Conservation (phyloP, 2,329 filamentous ascomycete species). For the Talaromyces piceae region DNA sequence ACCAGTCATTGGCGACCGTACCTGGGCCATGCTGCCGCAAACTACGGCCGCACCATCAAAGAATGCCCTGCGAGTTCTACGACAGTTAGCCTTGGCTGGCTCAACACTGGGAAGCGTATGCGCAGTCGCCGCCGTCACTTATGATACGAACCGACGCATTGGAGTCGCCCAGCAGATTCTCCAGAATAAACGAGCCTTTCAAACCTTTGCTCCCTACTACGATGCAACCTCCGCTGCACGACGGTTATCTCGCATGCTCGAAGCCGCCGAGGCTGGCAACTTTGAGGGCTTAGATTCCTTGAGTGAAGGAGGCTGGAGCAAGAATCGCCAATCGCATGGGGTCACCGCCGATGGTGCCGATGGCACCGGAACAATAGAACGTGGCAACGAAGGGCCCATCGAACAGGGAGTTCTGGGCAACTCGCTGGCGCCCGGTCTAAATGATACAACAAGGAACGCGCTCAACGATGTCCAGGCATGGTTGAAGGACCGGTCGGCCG, state of each 20-base stretch:
- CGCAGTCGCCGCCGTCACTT: slow-evolving; percentile 33
- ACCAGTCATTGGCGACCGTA: neutral
- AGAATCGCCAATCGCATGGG: neutral
- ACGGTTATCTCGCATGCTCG: slow-evolving; percentile 35
- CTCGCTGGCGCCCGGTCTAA: neutral
- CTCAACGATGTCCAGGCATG: neutral
- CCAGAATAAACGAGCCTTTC: slow-evolving; percentile 37
- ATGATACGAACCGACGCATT: slow-evolving; percentile 36
- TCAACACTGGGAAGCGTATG: slow-evolving; percentile 33
- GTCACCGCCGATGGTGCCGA: neutral
- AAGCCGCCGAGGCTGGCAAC: slow-evolving; percentile 37
- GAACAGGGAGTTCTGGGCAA: neutral
- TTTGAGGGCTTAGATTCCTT: slow-evolving; percentile 33
- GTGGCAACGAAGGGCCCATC: neutral
- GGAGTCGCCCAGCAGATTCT: slow-evolving; percentile 35
- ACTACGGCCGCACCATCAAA: slow-evolving; percentile 34
- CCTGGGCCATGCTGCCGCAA: slow-evolving; percentile 23
- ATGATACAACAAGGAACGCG: neutral
- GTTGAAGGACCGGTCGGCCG: neutral
- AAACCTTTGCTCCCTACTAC: slow-evolving; percentile 35
- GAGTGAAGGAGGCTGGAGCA: slow-evolving; percentile 17
- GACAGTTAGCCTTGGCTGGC: slow-evolving; percentile 26
- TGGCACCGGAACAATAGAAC: neutral
- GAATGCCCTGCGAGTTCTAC: slow-evolving; percentile 37
- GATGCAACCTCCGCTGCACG: slow-evolving; percentile 31